Conservation (phyloP, 2,329 filamentous ascomycete species). For the Cercospora zeina region DNA sequence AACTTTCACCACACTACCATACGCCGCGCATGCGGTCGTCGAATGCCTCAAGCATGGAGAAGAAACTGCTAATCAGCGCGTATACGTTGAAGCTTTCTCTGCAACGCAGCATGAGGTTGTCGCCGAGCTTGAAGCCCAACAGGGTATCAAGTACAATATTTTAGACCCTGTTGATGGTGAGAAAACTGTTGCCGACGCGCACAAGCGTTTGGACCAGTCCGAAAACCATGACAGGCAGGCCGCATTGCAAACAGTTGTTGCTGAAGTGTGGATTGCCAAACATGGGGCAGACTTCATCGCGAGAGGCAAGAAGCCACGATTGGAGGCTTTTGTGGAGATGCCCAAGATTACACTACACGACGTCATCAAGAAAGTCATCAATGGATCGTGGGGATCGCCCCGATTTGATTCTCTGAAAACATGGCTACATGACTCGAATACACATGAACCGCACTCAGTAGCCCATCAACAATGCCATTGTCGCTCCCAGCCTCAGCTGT, state of each 20-base stretch:
- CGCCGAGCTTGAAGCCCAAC: slow-evolving; percentile 65
- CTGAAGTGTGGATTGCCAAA: slow-evolving; percentile 23
- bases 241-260: slow-evolving; percentile 17
- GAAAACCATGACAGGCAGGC: slow-evolving; percentile 17
- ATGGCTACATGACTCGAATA: not conserved
- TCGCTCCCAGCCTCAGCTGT: not conserved
- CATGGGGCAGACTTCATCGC: slow-evolving; percentile 20
- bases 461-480: not conserved
- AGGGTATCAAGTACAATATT: slow-evolving; percentile 55
- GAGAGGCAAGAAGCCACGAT: slow-evolving; percentile 19
- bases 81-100: slow-evolving; percentile 68
- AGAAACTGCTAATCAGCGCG: slow-evolving; percentile 36
- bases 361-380: slow-evolving; percentile 6
- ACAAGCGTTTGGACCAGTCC: slow-evolving; percentile 16
- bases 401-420: not conserved
- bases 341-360: slow-evolving; percentile 19
- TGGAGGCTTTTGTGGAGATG: slow-evolving; percentile 21
- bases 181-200: slow-evolving; percentile 18
- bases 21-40: slow-evolving; percentile 37
- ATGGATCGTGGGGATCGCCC: not conserved
- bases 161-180: slow-evolving; percentile 37
- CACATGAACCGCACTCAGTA: not conserved
- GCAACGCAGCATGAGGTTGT: slow-evolving; percentile 62
- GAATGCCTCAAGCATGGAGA: slow-evolving; percentile 35
- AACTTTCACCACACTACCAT: slow-evolving; percentile 35